A percentile compares a stretch with the other conserved stretches of the same genome.
Conservation (phyloP, 305 asterid species). For the Euphrasia arctica region DNA sequence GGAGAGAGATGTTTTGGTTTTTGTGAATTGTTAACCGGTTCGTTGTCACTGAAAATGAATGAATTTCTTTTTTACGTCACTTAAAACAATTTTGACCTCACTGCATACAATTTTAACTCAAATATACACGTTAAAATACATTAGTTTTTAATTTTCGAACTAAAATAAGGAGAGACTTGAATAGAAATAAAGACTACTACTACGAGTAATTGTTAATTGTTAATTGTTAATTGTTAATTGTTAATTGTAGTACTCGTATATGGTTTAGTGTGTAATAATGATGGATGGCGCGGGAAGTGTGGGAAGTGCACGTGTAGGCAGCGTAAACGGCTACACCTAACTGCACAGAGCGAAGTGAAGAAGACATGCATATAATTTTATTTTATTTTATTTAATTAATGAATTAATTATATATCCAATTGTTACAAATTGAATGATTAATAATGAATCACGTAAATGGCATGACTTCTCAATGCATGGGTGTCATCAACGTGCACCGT, state of each 20-base stretch:
- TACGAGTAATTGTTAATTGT: too few relatives aligned
- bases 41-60: too few relatives aligned
- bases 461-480: slow-evolving; percentile 24
- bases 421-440: background rate
- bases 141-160: too few relatives aligned
- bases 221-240: too few relatives aligned
- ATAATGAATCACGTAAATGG: slow-evolving; percentile 24
- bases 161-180: too few relatives aligned
- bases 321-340: slow-evolving; percentile 7
- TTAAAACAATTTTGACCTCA: too few relatives aligned
- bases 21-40: too few relatives aligned
- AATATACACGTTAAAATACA: too few relatives aligned
- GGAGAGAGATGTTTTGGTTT: slow-evolving; percentile 5
- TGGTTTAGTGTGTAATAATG: slow-evolving; percentile 1
- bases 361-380: background rate
- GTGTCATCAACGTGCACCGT: slow-evolving; percentile 1
- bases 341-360: background rate
- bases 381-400: background rate
- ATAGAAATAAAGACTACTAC: too few relatives aligned
- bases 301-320: slow-evolving; percentile 38
- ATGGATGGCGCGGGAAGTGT: slow-evolving; percentile 34
- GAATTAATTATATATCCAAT: background rate
- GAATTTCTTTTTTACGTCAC: too few relatives aligned
- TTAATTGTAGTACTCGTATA: background rate
- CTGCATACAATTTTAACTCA: too few relatives aligned